Percentiles rank a stretch among this genome's conserved stretches.
Conservation (phyloP, 1,284 basidiomycete species). For the Ganoderma boninense region DNA sequence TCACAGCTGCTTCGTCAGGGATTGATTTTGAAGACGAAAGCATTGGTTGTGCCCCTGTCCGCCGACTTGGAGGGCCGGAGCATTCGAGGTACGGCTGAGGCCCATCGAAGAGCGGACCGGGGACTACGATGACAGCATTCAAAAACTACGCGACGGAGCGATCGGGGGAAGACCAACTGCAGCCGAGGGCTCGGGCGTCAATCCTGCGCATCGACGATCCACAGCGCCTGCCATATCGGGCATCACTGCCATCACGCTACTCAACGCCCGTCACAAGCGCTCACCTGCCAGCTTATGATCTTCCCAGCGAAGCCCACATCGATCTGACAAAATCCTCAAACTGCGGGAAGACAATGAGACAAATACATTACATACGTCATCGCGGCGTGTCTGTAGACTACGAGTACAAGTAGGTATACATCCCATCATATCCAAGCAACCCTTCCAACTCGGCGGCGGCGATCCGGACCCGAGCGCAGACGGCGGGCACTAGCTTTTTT, state of each 20-base stretch:
- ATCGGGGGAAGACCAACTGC: background rate
- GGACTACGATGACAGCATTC: background rate
- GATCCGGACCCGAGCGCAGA: background rate
- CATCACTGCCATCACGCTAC: conserved; percentile 12
- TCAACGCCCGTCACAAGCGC: background rate
- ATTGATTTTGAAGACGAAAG: too few species aligned
- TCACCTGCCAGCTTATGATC: background rate
- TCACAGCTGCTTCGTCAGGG: background rate
- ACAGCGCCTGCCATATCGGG: conserved; percentile 15
- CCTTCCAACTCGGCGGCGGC: background rate
- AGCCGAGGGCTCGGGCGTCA: background rate
- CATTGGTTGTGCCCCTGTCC: background rate
- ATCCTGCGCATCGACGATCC: conserved; percentile 14
- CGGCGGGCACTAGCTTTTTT: background rate
- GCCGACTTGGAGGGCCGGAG: background rate
- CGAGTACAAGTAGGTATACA: background rate
- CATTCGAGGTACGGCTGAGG: background rate
- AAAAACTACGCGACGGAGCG: background rate
- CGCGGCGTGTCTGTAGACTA: background rate
- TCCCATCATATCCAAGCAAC: conserved; percentile 2
- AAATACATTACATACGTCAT: background rate
- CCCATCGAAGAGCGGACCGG: too few species aligned
- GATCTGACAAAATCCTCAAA: background rate
- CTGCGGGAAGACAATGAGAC: background rate
- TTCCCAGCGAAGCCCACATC: background rate